Percentiles rank a stretch among this genome's conserved stretches.
Conservation (phyloP, 495 filamentous ascomycete species). For the Podospora pseudocomata region DNA sequence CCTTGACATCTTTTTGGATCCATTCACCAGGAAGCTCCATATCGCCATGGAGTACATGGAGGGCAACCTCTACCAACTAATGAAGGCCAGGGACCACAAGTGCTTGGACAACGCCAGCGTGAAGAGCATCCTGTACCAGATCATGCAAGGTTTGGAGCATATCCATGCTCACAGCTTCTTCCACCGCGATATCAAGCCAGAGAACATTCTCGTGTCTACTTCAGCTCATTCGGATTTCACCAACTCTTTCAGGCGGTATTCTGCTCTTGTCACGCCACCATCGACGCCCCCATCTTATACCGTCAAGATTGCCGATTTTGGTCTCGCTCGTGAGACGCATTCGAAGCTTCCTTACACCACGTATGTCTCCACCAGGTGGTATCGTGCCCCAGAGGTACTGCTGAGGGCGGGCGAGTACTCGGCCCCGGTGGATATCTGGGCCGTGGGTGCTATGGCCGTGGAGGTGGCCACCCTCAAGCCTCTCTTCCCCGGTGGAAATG, state of each 20-base stretch:
- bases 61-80: slow-evolving; percentile 96
- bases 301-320: slow-evolving; percentile 99
- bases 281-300: slow-evolving; percentile 90
- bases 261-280: slow-evolving; percentile 87
- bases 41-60: slow-evolving; percentile 99
- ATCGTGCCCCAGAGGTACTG: slow-evolving; percentile 93
- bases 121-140: slow-evolving; percentile 97
- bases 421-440: slow-evolving; percentile 98
- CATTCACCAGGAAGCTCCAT: slow-evolving; percentile 89
- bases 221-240: slow-evolving; percentile 75
- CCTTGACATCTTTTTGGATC: slow-evolving; percentile 97
- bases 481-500: slow-evolving; percentile 94
- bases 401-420: slow-evolving; percentile 96
- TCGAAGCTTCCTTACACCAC: slow-evolving; percentile 96
- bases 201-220: slow-evolving; percentile 97
- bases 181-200: slow-evolving; percentile 98
- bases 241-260: slow-evolving; percentile 84
- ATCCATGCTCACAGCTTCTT: slow-evolving; percentile 98
- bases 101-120: slow-evolving; percentile 83
- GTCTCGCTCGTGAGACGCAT: slow-evolving; percentile 93
- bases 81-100: slow-evolving; percentile 97
- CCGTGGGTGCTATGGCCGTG: slow-evolving; percentile 98
- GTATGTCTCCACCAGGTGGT: slow-evolving; percentile 98
- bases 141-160: slow-evolving; percentile 91
- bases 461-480: slow-evolving; percentile 97